Evolutionary conservation across 1,139 yeast species (phyloP).

Genomic region (Saccharomyces hybrid): DNA sequence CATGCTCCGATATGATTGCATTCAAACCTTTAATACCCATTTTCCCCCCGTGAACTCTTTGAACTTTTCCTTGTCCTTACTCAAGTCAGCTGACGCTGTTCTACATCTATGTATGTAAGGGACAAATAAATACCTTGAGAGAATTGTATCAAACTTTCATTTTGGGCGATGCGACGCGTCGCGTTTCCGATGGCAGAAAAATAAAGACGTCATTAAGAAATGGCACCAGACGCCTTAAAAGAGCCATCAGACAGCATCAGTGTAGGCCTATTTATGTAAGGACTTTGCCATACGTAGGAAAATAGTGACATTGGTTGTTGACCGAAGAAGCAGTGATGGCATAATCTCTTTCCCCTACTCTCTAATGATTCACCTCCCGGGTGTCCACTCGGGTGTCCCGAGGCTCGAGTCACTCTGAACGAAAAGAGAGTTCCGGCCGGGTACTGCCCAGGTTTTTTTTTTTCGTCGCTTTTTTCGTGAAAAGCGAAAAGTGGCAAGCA

Average conservation of each 20-base stretch:
- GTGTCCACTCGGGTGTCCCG: not conserved
- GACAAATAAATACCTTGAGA: not conserved
- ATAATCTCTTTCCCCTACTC: no score
- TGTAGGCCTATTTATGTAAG: no score
- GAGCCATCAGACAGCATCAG: not conserved
- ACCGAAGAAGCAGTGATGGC: no score
- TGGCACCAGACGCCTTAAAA: not conserved
- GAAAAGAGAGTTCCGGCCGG: not conserved
- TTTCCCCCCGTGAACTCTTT: no score
- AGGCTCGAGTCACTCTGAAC: not conserved
- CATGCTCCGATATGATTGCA: slow-evolving; percentile 71
- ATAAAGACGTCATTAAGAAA: not conserved
- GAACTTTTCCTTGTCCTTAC: not conserved
- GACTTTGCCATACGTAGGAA: no score
- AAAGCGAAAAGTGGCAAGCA: not conserved
- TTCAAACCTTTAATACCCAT: slow-evolving; percentile 70
- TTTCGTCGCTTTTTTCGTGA: not conserved
- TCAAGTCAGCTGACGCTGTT: not conserved
- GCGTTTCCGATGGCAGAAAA: not conserved
- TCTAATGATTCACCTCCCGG: not conserved
- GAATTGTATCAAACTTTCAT: not conserved
- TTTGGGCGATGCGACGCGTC: not conserved
- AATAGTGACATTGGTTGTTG: not conserved
- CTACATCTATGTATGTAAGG: not conserved
- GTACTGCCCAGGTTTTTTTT: not conserved